Base-by-base conservation (phyloP, 2,329 filamentous ascomycete genomes). In the Xylaria hypoxylon region DNA sequence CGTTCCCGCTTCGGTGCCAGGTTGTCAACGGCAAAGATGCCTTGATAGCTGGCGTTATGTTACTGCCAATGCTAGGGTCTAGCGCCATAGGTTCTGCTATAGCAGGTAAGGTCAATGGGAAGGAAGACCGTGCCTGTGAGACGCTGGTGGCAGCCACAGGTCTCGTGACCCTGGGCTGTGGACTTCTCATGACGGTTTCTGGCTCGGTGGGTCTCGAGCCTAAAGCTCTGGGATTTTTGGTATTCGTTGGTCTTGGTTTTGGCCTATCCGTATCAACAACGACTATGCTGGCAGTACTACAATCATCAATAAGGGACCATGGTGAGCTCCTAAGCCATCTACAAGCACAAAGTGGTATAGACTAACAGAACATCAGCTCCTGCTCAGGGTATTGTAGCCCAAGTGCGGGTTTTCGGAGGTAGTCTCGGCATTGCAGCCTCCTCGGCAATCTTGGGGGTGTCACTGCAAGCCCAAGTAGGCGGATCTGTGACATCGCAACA, bases 401-500 rank as follows among this genome's bases (percentile, higher is more conserved):
- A 87, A 62, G 74, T 81, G 26, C 80, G 85, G 35, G 81, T 87
- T 24, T 77, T 87, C 0, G 85, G 85, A 4, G 85, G 85, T 5
- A 86, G 84, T 63, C 76, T 87, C 31, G 85, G 85, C 2, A 86
- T 87, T 59, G 83, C 85, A 2, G 79, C 82, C 1, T 87, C 84
- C 22, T 83, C 85, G 0, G 82, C 82, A 17, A 78, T 86, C 17
- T 71, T 85, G 3, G 78, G 70, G 48, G 77, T 66, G 56, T 78
- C 72, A 70, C 77, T 76, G 47, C 74, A 72, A 28, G 62, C 74
- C 2, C 68, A 75, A 28, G 70, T 81, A 38, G 66, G 69, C 2
- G 75, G 72, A n/a, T 61, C 75, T 3, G 50, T 80, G 2, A 68
- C 76, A 8, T 60, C 74, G 1, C 65, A 73, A 7, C 73, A 80